These are phyloP conservation scores for Trichoderma sp. DNA, from an alignment of 2,329 filamentous ascomycete genomes.

Conservation along the genomic window DNA sequence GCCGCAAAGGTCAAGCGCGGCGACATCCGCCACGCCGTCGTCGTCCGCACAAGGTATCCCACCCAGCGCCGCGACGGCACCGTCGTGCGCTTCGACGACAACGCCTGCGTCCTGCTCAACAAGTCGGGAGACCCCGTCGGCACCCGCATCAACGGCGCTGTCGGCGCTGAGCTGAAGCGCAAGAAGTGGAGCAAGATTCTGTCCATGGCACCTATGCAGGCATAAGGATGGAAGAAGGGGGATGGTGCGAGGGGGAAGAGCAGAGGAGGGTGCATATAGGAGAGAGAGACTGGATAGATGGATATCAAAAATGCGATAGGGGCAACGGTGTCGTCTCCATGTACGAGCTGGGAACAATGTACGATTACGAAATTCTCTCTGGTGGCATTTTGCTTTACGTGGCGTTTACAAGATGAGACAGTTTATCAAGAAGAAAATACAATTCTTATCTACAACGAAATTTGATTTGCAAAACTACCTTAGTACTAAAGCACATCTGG, in stretches of 20 bases:
- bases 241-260: background rate
- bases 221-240: constrained; percentile 31
- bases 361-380: constrained; percentile 31
- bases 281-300: background rate
- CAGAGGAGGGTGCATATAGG: background rate
- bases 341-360: constrained; percentile 31
- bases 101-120: constrained; percentile 95
- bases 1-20: constrained; percentile 93
- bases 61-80: constrained; percentile 83
- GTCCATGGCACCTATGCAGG: constrained; percentile 78
- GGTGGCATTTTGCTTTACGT: constrained; percentile 36
- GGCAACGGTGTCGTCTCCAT: constrained; percentile 19
- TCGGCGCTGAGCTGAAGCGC: constrained; percentile 82
- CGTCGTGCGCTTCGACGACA: constrained; percentile 92
- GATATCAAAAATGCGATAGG: background rate
- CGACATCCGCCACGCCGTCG: constrained; percentile 92
- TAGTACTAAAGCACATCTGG: background rate
- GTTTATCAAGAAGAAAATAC: background rate
- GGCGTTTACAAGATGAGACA: constrained; percentile 30
- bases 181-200: constrained; percentile 99
- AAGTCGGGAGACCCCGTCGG: constrained; percentile 96
- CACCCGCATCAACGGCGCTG: constrained; percentile 85
- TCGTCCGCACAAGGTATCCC: constrained; percentile 88
- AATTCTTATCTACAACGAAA: background rate
- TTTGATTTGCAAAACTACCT: background rate